Base-by-base conservation (phyloP, 768 basidiomycete species). In the Phlebiopsis flavidoalba region DNA sequence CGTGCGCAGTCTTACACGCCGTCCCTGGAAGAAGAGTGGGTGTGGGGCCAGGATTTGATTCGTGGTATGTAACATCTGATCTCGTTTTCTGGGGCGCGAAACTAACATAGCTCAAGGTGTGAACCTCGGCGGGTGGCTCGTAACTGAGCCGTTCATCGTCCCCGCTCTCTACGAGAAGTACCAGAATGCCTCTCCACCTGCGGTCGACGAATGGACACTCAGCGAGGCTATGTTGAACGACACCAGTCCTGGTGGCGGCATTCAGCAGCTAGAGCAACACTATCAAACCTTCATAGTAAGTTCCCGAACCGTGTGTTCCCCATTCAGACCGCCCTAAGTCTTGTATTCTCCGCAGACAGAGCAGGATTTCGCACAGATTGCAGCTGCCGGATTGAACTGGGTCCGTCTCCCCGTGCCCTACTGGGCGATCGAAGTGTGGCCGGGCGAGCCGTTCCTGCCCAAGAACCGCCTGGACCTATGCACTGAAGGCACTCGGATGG, bases 381-480 rank as follows among this genome's bases (percentile, higher is more conserved):
- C 94, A 49, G 89, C 84, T 24, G 93, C 93, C 31, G 94, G 94
- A 1, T 75, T 95, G 57, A 95, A 93, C 74, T 95, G 89, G 82
- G 74, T 96, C 49, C 83, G 93, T 3, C 74, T 95, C 43, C 91
- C 93, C 0, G 80, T 96, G 53, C 85, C 89, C 1, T 96, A 82
- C 75, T 97, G 94, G 94, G 89, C 89, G 6, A 87, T 96, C 64
- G 90, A 92, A 60, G 85, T 82, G 19, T 86, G 85, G 79, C 74
- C 79, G 11, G 85, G 81, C 15, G 94, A 95, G 70, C 93, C 94
- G 2, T 95, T 87, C 75, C 76, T 95, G 8, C 81, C 80, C 8
- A 79, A 82, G 64, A n/a, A 86, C 87, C 14, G 84, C 85, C 15
- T 95, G 94, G 94, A 87, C 82, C 80, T 93, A 95, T 74, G 86